Base-by-base conservation (phyloP, 1,284 basidiomycete species). In the Heliocybe sulcata region DNA sequence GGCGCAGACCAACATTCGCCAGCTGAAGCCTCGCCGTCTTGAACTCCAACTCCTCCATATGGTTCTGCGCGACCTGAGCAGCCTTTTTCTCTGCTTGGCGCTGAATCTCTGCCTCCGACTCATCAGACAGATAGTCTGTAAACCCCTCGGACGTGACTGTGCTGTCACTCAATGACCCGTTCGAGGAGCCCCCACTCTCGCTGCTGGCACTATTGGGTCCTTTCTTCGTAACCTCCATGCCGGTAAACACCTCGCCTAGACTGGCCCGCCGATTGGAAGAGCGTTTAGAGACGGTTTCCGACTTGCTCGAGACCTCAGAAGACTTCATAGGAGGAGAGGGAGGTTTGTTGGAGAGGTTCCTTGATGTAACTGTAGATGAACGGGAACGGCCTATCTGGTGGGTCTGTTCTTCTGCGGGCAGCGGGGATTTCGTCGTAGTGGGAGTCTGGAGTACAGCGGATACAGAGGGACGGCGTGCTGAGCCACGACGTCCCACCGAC, bases 91-190 rank as follows among this genome's bases (percentile, higher is more conserved):
- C 89, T 10, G 88, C 88, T 68, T 90, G 88, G 57, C 87, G 76
- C 69, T 91, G 88, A 54, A 91, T 69, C 67, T 91, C 88, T 45
- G 83, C 87, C 62, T 91, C 88, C 14, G 87, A 90, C 68, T 91
- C 88, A 64, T 90, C 88, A 23, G 89, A 91, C 27, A 91, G 69
- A 67, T 91, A 91, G 65, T 91, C 88, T 9, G 88, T 91, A 63
- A 91, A 91, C 12, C 82, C 89, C 62, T 90, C 88, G 11, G 87
- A 89, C 14, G 85, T 89, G 52, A 91, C 77, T 9, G 89, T 90
- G 57, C 81, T 80, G 64, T 87, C 86, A 1, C 79, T 79, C 61
- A 79, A 54, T 8, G 83, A 84, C 55, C 81, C 81, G 31, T 68
- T 65, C 38, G 58, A 55, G 22, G 64, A 60, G 59, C 77, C 77